These are phyloP conservation scores for Pythium coloratum DNA, from an alignment of 352 stramenopile species.

Conservation along the genomic window DNA sequence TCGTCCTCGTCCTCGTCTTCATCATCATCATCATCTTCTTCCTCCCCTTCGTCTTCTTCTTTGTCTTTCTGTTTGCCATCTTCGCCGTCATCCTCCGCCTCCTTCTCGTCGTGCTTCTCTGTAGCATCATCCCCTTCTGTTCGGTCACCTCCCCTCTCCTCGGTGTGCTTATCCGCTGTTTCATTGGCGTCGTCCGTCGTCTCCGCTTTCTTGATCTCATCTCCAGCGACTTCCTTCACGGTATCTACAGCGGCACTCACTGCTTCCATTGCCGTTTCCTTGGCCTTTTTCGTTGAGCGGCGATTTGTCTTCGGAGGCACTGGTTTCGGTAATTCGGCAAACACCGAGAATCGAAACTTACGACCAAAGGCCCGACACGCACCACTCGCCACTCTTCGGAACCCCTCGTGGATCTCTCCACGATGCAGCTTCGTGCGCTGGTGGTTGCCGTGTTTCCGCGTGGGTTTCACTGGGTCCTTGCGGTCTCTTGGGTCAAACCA, in stretches of 20 bases:
- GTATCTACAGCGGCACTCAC: background rate
- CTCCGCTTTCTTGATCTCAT: background rate
- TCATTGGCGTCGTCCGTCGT: background rate
- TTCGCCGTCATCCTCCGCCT: background rate
- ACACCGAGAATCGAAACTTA: slow-evolving; percentile 16
- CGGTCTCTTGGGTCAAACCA: slow-evolving; percentile 25
- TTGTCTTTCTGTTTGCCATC: background rate
- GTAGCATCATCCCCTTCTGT: too few species aligned
- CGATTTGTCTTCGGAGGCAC: background rate
- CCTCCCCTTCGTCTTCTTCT: background rate
- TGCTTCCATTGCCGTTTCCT: background rate
- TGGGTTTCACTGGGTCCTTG: background rate
- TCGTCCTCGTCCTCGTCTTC: background rate
- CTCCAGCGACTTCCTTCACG: background rate
- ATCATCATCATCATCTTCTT: background rate
- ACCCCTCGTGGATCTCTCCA: slow-evolving; percentile 1
- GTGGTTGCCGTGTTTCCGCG: background rate
- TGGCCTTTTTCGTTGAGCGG: background rate
- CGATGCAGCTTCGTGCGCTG: slow-evolving; percentile 10
- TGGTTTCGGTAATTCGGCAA: slow-evolving; percentile 10
- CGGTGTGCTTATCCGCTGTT: background rate
- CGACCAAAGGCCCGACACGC: slow-evolving; percentile 5
- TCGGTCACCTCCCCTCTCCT: too few species aligned
- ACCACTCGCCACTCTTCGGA: slow-evolving; percentile 10
- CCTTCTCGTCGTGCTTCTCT: background rate